Evolutionary conservation across 768 basidiomycete species (phyloP).

Genomic region (Steccherinum ochraceum): DNA sequence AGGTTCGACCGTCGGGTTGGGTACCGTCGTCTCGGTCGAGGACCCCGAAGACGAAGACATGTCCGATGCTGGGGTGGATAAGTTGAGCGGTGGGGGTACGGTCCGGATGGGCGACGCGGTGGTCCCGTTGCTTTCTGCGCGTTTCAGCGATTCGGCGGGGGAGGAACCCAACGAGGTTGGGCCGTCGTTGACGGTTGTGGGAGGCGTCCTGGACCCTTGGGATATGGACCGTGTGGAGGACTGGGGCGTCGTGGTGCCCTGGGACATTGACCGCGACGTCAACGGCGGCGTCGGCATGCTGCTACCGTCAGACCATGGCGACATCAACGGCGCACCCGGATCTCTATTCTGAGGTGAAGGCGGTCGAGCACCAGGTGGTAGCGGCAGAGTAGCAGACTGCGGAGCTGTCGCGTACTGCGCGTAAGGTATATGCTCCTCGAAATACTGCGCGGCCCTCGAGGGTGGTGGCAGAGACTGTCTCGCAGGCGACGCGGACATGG

Average conservation of each 20-base stretch:
- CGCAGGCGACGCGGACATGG: constrained; percentile 43
- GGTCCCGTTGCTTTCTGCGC: neutral
- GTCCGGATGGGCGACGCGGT: neutral
- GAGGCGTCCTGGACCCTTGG: neutral
- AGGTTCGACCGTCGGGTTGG: neutral
- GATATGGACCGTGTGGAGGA: neutral
- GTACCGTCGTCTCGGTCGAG: neutral
- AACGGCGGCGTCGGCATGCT: neutral
- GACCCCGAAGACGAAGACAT: neutral
- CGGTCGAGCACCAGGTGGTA: constrained; percentile 2
- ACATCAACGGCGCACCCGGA: constrained; percentile 5
- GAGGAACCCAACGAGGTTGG: too few species aligned
- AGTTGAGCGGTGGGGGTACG: neutral
- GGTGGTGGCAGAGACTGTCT: constrained; percentile 28
- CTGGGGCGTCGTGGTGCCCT: neutral
- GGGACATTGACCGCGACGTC: neutral
- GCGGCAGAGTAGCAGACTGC: constrained; percentile 2
- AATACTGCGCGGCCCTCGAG: constrained; percentile 15
- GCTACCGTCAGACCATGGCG: constrained; percentile 12
- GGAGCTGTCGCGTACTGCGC: constrained; percentile 3
- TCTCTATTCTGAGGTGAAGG: constrained; percentile 6
- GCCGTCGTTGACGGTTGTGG: neutral
- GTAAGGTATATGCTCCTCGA: constrained; percentile 21
- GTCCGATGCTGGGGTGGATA: neutral
- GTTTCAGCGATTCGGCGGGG: too few species aligned